These are phyloP conservation scores for Staphylotrichum tortipilum DNA, from an alignment of 495 filamentous ascomycete species.

Conservation along the genomic window DNA sequence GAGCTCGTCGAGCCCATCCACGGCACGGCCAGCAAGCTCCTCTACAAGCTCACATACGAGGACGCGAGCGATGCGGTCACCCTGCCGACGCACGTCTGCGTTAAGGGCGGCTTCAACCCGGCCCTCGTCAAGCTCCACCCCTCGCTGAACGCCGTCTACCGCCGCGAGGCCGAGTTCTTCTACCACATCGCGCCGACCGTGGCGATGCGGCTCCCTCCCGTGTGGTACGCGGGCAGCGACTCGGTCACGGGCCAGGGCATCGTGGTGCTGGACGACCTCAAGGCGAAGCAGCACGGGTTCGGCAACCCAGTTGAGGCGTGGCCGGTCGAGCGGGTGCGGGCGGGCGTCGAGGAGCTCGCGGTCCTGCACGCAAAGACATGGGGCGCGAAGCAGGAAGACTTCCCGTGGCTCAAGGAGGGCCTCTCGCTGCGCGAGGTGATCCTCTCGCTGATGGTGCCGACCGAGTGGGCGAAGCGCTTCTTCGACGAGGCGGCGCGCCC, in stretches of 20 bases:
- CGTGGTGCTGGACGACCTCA: neutral
- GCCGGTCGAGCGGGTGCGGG: neutral
- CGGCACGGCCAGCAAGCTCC: neutral
- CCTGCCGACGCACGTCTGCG: neutral
- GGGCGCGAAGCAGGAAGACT: neutral
- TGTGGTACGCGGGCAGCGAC: neutral
- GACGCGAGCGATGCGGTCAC: neutral
- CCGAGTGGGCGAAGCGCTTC: neutral
- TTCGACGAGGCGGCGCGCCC: neutral
- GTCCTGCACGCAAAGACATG: neutral
- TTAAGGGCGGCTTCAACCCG: constrained; percentile 1
- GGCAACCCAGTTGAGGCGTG: neutral
- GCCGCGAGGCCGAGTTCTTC: constrained; percentile 2
- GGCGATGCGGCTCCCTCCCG: neutral
- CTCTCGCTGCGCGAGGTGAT: neutral
- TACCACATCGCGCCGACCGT: constrained; percentile 1
- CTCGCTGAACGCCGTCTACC: neutral
- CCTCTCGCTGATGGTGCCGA: neutral
- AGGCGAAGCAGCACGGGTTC: neutral
- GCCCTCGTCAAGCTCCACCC: neutral
- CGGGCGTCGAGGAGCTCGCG: neutral
- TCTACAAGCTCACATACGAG: constrained; percentile 1
- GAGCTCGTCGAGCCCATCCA: neutral
- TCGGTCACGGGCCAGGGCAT: neutral
- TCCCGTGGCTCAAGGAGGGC: constrained; percentile 3